Conservation (phyloP, 352 stramenopile genomes). For the Phytophthora tubulina region DNA sequence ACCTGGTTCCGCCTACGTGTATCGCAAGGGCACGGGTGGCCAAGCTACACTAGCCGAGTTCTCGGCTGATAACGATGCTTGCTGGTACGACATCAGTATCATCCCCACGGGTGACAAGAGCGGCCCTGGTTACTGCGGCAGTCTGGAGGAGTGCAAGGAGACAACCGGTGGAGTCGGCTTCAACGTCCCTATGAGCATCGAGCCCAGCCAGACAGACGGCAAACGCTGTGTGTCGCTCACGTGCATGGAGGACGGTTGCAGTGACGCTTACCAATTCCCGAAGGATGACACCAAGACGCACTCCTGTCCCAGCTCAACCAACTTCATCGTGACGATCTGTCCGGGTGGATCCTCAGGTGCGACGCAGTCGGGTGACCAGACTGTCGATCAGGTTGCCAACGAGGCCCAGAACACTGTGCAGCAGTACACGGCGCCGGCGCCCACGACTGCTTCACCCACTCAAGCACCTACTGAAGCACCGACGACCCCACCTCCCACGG, state of each 20-base stretch:
- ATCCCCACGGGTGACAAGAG: conserved; percentile 64
- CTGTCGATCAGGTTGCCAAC: conserved; percentile 31
- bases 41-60: conserved; percentile 80
- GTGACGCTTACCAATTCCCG: conserved; percentile 75
- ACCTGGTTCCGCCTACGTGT: conserved; percentile 50
- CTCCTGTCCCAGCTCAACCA: conserved; percentile 50
- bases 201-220: conserved; percentile 45
- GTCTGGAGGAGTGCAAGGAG: conserved; percentile 60
- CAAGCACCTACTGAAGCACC: conserved; percentile 22
- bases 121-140: conserved; percentile 58
- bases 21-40: conserved; percentile 53
- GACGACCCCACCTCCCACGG: conserved; percentile 23
- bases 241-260: conserved; percentile 64
- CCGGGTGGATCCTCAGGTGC: conserved; percentile 36
- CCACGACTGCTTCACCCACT: conserved; percentile 30
- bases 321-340: conserved; percentile 76
- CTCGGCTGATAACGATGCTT: conserved; percentile 55
- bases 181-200: conserved; percentile 80
- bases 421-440: conserved; percentile 27
- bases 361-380: conserved; percentile 32
- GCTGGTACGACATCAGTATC: conserved; percentile 85
- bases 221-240: conserved; percentile 59
- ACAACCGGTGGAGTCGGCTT: conserved; percentile 69
- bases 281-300: conserved; percentile 81
- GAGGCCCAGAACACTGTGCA: conserved; percentile 26